Evolutionary conservation across 2,329 filamentous ascomycete species (phyloP), one percentile per base, ranked within the genome.

Genomic region (Raffaelea deltoideospora): DNA sequence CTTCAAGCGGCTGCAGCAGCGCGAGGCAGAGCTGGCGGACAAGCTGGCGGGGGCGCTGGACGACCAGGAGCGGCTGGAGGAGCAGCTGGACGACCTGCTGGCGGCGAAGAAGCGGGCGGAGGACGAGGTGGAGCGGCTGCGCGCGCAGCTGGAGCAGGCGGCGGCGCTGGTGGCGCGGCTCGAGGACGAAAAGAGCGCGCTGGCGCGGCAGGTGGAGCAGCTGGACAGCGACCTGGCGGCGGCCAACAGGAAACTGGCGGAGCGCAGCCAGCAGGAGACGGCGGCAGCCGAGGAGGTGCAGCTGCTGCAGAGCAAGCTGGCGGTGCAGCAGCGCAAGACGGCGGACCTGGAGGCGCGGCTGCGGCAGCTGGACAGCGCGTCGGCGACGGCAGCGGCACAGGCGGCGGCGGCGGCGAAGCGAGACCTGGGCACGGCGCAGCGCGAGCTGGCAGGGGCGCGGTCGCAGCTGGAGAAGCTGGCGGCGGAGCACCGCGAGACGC

Each of bases 31-130:
- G 53, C 69, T 99, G 4, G 83, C 79, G 36, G 92, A 98, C 50
- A 95, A 96, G 60, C 70, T 99, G 21, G 73, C 85, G 27, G 88
- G 83, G 28, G 88, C 88, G 22, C 75, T 96, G 41, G 82, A 93
- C 18, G 92, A 99, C 48, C 88, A 96, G 53, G 88, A 96, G 52
- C 78, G 79, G 37, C 69, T 98, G 1, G 90, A 98, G 56, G 86
- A 93, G 44, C 86, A 98, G 53, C 67, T 98, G 3, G 90, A 98
- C 52, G 79, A 79, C 40, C 65, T 98, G 4, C 73, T 98, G 45
- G 76, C 79, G 34, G 85, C 86, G 10, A 95, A 94, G 58, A 93
- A 87, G 57, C 78, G 76, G 37, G 81, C 83, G 0, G 88, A 95
- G 52, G 76, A 85, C 18, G 81, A 95, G 44, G 76, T 88, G 5